Base-by-base conservation (phyloP, 2,329 filamentous ascomycete genomes). In the Aspergillus pseudoviridinutans region DNA sequence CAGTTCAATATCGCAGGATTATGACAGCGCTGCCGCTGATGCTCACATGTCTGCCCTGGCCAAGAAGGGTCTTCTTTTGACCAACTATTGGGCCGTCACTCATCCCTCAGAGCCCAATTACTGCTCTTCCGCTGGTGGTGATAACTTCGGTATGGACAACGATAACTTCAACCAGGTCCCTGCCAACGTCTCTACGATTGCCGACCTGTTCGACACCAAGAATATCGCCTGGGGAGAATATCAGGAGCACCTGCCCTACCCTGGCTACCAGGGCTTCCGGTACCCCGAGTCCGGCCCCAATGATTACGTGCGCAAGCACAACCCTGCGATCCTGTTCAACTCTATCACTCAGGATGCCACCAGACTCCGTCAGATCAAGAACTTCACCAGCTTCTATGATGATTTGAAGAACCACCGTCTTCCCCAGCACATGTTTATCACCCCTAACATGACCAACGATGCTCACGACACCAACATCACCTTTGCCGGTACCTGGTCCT, bases 241-340 rank as follows among this genome's bases (percentile, higher is more conserved):
- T 76, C 84, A 92, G 72, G 90, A 94, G 70, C 87, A 90, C 67
- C 81, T 88, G 80, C 90, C 90, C 2, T 91, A 86, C 74, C 80
- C 84, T 2, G 90, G 90, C 12, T 93, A 85, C 74, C 82, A 90
- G 71, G 89, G 89, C 25, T 72, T 73, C 38, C 77, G 75, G 0
- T 90, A 79, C 70, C 79, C 84, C 62, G 60, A 84, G 61, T 89
- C 81, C 2, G 82, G 83, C 28, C 80, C 81, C 46, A 88, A 90
- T 64, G 86, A 88, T 76, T 94, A 94, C 70, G 89, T 93, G 1
- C 86, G 91, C 69, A 94, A 94, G 77, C 90, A 94, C 76, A 92
- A 93, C 55, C 74, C 74, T 79, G 82, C 50, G 76, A 77, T 92
- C 56, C 79, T 88, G 53, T 90, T 84, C 72, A 81, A 91, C 70